Conservation (phyloP, 345 rosid species). For the Pelargonium nanum region DNA sequence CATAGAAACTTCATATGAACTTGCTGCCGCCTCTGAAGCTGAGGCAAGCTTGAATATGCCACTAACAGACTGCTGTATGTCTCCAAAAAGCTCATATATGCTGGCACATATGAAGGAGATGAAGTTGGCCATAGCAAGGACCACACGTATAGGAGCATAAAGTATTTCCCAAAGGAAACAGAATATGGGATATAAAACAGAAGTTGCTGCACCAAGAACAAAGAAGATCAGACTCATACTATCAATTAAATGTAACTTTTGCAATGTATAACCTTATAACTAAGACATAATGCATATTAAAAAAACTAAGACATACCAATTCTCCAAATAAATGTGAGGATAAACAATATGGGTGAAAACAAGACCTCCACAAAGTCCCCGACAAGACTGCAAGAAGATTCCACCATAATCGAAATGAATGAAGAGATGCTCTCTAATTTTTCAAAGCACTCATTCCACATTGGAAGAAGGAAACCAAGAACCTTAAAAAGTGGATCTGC, state of each 20-base stretch:
- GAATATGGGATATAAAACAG: constrained; percentile 48
- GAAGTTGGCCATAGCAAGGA: constrained; percentile 40
- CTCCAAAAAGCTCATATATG: constrained; percentile 32
- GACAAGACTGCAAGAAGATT: constrained; percentile 32
- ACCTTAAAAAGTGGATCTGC: constrained; percentile 39
- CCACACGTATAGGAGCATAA: constrained; percentile 50
- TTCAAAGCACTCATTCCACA: constrained; percentile 47
- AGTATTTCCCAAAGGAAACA: constrained; percentile 62
- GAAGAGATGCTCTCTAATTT: constrained; percentile 42
- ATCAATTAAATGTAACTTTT: neutral
- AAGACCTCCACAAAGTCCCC: constrained; percentile 42
- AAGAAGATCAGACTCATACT: constrained; percentile 1
- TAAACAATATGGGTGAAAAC: constrained; percentile 48
- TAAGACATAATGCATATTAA: neutral
- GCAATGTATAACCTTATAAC: neutral
- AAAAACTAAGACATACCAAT: constrained; percentile 38
- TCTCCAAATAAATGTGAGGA: constrained; percentile 41
- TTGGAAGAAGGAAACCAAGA: constrained; percentile 43
- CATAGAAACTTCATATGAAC: constrained; percentile 57
- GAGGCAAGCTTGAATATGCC: constrained; percentile 47
- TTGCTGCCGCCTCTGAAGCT: constrained; percentile 49
- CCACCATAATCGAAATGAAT: constrained; percentile 34
- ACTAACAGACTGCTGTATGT: constrained; percentile 47
- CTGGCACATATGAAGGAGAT: constrained; percentile 33
- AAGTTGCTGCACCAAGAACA: constrained; percentile 37